Conservation (phyloP, 1,284 basidiomycete genomes). For the Irpex rosettiformis region DNA sequence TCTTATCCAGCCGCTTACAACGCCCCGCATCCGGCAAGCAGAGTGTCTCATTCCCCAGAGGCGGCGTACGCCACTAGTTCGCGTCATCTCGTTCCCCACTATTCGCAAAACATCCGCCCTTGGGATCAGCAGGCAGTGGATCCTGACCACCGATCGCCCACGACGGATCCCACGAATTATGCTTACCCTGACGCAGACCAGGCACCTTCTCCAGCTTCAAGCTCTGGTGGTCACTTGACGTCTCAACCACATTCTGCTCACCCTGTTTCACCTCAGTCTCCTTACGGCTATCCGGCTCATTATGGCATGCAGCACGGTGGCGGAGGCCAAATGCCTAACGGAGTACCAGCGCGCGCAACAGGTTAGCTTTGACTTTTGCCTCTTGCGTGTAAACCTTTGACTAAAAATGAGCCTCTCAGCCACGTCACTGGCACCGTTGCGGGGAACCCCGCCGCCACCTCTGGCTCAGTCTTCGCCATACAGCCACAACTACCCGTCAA, state of each 20-base stretch:
- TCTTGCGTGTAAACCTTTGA: too few relatives aligned
- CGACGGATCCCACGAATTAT: background rate
- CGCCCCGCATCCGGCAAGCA: conserved; percentile 5
- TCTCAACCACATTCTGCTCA: conserved; percentile 7
- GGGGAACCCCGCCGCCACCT: background rate
- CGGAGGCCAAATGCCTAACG: background rate
- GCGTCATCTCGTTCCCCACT: background rate
- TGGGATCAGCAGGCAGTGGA: background rate
- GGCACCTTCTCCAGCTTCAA: conserved; percentile 15
- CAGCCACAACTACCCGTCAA: background rate
- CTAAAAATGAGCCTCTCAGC: background rate
- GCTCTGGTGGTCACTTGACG: conserved; percentile 9
- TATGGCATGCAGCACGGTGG: conserved; percentile 1
- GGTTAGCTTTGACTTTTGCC: background rate
- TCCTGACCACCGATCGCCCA: background rate
- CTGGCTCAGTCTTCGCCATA: background rate
- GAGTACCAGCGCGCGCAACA: background rate
- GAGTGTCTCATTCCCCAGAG: conserved; percentile 8
- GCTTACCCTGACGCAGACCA: conserved; percentile 12
- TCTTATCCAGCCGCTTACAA: conserved; percentile 8
- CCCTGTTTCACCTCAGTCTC: conserved; percentile 8
- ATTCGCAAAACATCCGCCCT: background rate
- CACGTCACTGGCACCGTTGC: background rate
- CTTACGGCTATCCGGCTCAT: conserved; percentile 9
- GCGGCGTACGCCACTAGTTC: background rate